Base-by-base conservation (phyloP, 495 filamentous ascomycete species). In the Tuber aestivum region DNA sequence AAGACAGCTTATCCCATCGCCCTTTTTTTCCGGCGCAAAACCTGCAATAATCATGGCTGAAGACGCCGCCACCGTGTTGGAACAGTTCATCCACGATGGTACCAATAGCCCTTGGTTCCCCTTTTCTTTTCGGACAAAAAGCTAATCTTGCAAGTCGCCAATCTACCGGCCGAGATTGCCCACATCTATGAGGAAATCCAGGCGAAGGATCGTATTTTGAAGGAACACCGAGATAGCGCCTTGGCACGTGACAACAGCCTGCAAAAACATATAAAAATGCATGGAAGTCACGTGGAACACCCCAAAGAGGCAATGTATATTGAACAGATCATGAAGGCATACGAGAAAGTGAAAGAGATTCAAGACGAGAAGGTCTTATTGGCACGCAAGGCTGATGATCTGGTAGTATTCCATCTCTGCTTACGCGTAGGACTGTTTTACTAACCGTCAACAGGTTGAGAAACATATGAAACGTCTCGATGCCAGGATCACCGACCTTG, bases 111-210 rank as follows among this genome's bases (percentile, higher is more conserved):
- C 38, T 37, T 41, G 9, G 27, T 70, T 16, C 23, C 71, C 23
- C 41, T 44, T 14, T 18, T 10, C 12, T 50, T 32, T 45, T 38
- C 41, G 2, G 20, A 35, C 18, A 72, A 20, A 41, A 72, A 41
- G 77, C 78, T 79, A n/a, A 83, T 56, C 42, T 37, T 7, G 23
- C 82, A 85, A 87, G 91, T 92, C 41, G 92, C 94, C 42, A 98
- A 97, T 81, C 87, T 97, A 12, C 94, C 95, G 27, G 92, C 92
- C 20, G 95, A 99, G 84, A 92, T 98, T 74, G 90, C 90, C 45
- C 95, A 97, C 86, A 86, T 97, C 78, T 92, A 97, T 84, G 95
- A 97, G 82, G 95, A 99, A 85, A 93, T 98, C 42, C 89, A 91
- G 81, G 92, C 93, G 75, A 97, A 97, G 85, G 95, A 99, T 82